phyloP scores from a whole-genome alignment of 2,329 filamentous ascomycete species.

The Cytospora piceae region DNA sequence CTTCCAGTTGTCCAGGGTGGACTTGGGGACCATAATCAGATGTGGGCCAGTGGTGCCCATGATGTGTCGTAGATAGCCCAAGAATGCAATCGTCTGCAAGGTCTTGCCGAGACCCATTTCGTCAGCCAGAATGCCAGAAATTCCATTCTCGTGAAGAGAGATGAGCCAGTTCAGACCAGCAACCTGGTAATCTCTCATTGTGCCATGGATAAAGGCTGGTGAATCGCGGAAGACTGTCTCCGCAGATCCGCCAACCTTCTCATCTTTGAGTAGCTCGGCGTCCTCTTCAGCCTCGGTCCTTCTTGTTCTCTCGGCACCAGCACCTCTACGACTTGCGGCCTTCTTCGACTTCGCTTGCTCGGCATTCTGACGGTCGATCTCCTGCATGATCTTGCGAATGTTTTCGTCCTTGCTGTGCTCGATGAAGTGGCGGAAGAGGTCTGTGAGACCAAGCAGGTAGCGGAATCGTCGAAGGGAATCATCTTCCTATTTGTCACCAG shows the following conservation, averaged over 20 bases:
- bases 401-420: constrained; percentile 95
- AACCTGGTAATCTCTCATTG: constrained; percentile 96
- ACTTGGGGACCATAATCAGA: constrained; percentile 90
- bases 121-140: constrained; percentile 95
- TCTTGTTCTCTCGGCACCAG: constrained; percentile 74
- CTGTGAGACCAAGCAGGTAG: constrained; percentile 91
- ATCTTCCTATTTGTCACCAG: constrained; percentile 67
- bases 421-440: constrained; percentile 98
- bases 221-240: constrained; percentile 94
- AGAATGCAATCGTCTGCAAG: constrained; percentile 93
- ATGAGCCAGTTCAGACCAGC: constrained; percentile 97
- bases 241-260: constrained; percentile 82
- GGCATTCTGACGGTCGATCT: constrained; percentile 92
- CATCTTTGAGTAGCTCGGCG: constrained; percentile 83
- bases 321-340: constrained; percentile 77
- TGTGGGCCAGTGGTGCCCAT: constrained; percentile 90
- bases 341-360: constrained; percentile 74
- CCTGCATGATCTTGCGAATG: constrained; percentile 89
- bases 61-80: constrained; percentile 91
- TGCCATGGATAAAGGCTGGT: constrained; percentile 82
- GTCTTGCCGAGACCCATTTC: constrained; percentile 99
- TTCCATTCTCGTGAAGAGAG: constrained; percentile 96
- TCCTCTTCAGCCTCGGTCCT: constrained; percentile 98
- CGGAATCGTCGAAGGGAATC: constrained; percentile 93
- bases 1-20: constrained; percentile 97